Base-by-base conservation (phyloP, 1,139 yeast species). In the Yamadazyma dushanensis region DNA sequence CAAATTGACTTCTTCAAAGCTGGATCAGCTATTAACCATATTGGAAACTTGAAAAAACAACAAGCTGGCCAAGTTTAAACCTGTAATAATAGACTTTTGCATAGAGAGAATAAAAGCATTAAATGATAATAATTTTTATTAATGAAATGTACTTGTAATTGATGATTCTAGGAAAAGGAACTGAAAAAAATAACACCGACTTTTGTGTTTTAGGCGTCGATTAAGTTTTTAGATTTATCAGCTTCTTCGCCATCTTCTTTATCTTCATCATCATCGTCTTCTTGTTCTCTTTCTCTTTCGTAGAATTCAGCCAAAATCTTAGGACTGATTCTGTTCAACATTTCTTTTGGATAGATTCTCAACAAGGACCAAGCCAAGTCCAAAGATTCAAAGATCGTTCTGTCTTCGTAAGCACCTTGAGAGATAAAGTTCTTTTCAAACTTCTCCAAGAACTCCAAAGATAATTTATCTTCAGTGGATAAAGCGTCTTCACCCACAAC, bases 401-500 rank as follows among this genome's bases (percentile, higher is more conserved):
- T 85, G 67, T 89, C 78, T 69, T 92, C 98, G 61, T 92, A 92
- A 37, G 96, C 89, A 61, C 97, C 97, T 72, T 92, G 99, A 36
- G 89, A 61, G 54, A 92, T 88, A 59, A 94, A 94, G 38, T 92
- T 84, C 76, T 86, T 88, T 69, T 92, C 99, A 56, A 92, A 92
- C 72, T 92, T 92, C 62, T 94, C 98, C 70, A 92, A 80, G 63
- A 92, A 92, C 71, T 92, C 99, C 57, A 92, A 77, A 2, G 98
- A 92, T 50, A 92, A 78, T 70, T 92, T 94, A 70, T 92, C 99
- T 69, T 92, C 99, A 49, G 88, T 87, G 24, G 97, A 89, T 57
- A 92, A 76, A 26, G 99, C 98, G 68, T 92, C 99, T 68, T 92
- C 99, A 79, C 99, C 99, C 53, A 92, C 99, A 50, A 92, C 99